These are phyloP conservation scores for Hypoxylon sp. DNA, from an alignment of 2,329 filamentous ascomycete genomes.

Conservation along the genomic window DNA sequence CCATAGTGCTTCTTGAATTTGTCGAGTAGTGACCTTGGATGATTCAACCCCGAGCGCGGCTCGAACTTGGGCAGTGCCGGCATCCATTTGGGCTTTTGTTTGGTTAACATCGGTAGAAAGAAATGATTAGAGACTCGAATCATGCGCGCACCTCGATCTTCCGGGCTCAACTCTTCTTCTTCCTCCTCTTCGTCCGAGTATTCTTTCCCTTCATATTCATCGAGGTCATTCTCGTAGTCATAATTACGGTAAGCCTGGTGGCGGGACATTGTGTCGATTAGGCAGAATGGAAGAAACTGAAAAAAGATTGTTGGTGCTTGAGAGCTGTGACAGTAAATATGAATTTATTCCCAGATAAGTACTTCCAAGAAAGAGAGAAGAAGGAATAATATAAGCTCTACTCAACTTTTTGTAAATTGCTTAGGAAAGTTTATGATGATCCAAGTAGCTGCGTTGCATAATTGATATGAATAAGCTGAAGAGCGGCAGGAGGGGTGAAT, in stretches of 20 bases:
- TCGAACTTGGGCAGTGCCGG: constrained; percentile 77
- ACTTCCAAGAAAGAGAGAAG: background rate
- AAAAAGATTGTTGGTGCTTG: background rate
- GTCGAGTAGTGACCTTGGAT: constrained; percentile 68
- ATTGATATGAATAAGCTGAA: background rate
- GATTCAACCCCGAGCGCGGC: constrained; percentile 73
- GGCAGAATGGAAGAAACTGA: background rate
- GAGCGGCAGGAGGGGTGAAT: constrained; percentile 21
- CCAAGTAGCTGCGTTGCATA: background rate
- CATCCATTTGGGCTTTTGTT: constrained; percentile 64
- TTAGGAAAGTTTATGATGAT: constrained; percentile 1
- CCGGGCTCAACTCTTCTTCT: constrained; percentile 60
- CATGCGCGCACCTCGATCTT: constrained; percentile 51
- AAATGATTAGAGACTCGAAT: background rate
- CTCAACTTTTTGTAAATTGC: background rate
- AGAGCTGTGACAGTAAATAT: background rate
- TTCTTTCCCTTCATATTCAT: constrained; percentile 64
- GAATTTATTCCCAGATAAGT: background rate
- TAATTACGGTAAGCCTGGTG: constrained; percentile 64
- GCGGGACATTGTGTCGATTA: constrained; percentile 59
- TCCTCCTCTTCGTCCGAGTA: constrained; percentile 57
- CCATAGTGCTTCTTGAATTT: constrained; percentile 93
- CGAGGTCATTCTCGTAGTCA: constrained; percentile 66
- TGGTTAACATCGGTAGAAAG: constrained; percentile 22
- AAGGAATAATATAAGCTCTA: background rate